Conservation (phyloP, 495 filamentous ascomycete species). For the Aspergillus haitiensis region DNA sequence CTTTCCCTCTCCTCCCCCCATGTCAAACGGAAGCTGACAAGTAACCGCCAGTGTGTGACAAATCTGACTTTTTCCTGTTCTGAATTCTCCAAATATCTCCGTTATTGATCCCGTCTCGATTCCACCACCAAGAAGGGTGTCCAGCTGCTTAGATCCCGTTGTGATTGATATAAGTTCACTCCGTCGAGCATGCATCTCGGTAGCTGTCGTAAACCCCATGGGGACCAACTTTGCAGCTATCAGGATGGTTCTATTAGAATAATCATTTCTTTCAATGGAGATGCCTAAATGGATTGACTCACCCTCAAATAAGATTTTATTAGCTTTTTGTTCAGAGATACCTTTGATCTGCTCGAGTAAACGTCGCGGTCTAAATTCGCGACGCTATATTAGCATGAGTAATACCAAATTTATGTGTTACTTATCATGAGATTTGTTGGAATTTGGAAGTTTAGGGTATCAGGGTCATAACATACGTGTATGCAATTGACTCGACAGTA, state of each 20-base stretch:
- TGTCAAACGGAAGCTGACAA: slow-evolving; percentile 95
- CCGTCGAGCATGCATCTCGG: slow-evolving; percentile 95
- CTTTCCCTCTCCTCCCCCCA: slow-evolving; percentile 98
- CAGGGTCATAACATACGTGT: slow-evolving; percentile 58
- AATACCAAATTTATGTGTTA: neutral
- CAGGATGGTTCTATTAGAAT: slow-evolving; percentile 3
- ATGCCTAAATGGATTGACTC: slow-evolving; percentile 24
- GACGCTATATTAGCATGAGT: neutral
- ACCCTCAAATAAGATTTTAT: slow-evolving; percentile 92
- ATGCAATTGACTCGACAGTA: slow-evolving; percentile 92
- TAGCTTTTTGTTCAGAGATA: slow-evolving; percentile 94
- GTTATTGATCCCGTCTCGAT: slow-evolving; percentile 97
- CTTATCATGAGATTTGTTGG: neutral
- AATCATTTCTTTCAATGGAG: neutral
- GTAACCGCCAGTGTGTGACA: slow-evolving; percentile 98
- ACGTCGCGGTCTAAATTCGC: slow-evolving; percentile 62
- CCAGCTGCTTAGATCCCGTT: slow-evolving; percentile 93
- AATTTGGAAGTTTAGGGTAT: neutral
- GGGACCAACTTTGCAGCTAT: slow-evolving; percentile 91
- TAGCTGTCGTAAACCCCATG: slow-evolving; percentile 99
- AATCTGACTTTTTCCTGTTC: slow-evolving; percentile 97
- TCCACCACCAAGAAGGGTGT: slow-evolving; percentile 91
- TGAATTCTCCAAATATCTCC: slow-evolving; percentile 98
- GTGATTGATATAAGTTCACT: slow-evolving; percentile 97
- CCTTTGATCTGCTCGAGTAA: slow-evolving; percentile 92